Base-by-base conservation (phyloP, 345 rosid genomes). In the Eucalyptus shirleyi region DNA sequence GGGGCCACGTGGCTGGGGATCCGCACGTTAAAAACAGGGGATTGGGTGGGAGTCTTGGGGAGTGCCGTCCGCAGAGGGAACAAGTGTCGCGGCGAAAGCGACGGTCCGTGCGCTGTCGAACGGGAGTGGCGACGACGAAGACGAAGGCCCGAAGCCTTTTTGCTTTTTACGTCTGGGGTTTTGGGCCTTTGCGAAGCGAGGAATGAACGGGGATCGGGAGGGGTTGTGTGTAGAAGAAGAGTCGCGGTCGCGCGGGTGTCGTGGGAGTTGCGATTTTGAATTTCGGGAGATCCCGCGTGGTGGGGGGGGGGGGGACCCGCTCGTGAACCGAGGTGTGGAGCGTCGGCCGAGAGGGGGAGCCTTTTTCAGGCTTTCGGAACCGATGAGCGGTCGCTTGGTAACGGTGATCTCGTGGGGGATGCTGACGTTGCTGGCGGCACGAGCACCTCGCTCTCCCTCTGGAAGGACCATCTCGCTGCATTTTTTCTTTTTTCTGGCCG, bases 131-230 rank as follows among this genome's bases (percentile, higher is more conserved):
- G 59, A 53, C 9, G 56, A 53, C 56, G 55, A 3, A 18, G 55
- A 56, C 30, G 62, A 4, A 56, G 28, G 1, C 62, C 30, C 62
- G 62, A 23, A 4, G 28, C 28, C 62, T 24, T 24, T 55, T 26
- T 2, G 3, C 0, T 28, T 30, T 60, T 60, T 6, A 3, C 32
- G 47, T 45, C n/a, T n/a, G n/a, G n/a, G n/a, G n/a, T n/a, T n/a
- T n/a, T n/a, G n/a, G n/a, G n/a, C n/a, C n/a, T n/a, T n/a, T n/a
- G n/a, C n/a, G n/a, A n/a, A n/a, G n/a, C n/a, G n/a, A n/a, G n/a
- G n/a, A n/a, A n/a, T n/a, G n/a, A n/a, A n/a, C n/a, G n/a, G n/a
- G n/a, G 42, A n/a, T 65, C 23, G 23, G 6, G 40, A 17, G 80
- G 4, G 3, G 1, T 47, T 47, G 23, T 5, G 81, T 69, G 42